These are phyloP conservation scores for Eucalyptus melliodora DNA, from an alignment of 345 rosid species.

Conservation along the genomic window DNA sequence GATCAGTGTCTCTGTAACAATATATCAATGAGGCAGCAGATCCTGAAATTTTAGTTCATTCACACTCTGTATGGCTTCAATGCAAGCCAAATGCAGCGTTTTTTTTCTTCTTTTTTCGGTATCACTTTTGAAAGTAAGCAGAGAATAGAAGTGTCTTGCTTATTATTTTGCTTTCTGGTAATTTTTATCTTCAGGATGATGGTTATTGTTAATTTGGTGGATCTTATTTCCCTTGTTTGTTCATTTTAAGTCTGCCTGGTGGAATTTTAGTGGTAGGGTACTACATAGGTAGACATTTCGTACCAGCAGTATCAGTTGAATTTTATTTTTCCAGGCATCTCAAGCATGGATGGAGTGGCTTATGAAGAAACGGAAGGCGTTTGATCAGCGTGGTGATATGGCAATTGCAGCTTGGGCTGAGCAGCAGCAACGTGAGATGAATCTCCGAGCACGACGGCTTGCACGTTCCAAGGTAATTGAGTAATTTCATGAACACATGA, in stretches of 20 bases:
- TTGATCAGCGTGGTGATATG: slow-evolving; percentile 93
- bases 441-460: slow-evolving; percentile 77
- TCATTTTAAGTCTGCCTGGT: neutral
- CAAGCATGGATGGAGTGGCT: slow-evolving; percentile 99
- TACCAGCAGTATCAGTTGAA: neutral
- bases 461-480: slow-evolving; percentile 68
- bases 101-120: neutral
- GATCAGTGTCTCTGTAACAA: neutral
- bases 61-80: neutral
- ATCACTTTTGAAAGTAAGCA: neutral
- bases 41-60: neutral
- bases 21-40: neutral
- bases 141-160: neutral
- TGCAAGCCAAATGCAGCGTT: neutral
- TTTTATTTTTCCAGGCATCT: slow-evolving; percentile 47
- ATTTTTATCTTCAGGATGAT: neutral
- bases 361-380: slow-evolving; percentile 81
- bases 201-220: neutral
- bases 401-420: slow-evolving; percentile 96
- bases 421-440: slow-evolving; percentile 86
- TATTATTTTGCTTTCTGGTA: neutral
- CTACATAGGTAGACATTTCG: neutral
- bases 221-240: neutral
- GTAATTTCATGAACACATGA: neutral
- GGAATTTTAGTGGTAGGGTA: neutral